A percentile compares a stretch with the other conserved stretches of the same genome.
phyloP scores from a whole-genome alignment of 2,329 filamentous ascomycete species.

The Diaporthe citri region DNA sequence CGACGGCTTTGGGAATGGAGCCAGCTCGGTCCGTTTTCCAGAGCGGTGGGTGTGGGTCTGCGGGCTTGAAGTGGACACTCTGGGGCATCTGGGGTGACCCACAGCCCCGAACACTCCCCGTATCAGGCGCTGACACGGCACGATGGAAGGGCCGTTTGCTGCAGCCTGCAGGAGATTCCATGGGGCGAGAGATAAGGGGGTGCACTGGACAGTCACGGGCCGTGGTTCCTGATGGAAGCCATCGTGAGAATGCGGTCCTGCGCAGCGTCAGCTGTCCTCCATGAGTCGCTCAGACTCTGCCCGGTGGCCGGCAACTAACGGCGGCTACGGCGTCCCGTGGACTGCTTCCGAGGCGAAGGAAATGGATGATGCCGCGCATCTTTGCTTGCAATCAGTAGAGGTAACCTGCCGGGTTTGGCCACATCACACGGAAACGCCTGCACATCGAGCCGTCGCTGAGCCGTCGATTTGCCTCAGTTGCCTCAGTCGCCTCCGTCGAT shows the following conservation, averaged over 20 bases:
- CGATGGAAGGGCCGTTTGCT: constrained; percentile 18
- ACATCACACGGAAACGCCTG: background rate
- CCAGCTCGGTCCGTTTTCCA: constrained; percentile 39
- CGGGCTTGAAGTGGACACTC: constrained; percentile 33
- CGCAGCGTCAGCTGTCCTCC: constrained; percentile 5
- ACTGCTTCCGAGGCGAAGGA: background rate
- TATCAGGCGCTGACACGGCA: constrained; percentile 37
- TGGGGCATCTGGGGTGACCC: constrained; percentile 34
- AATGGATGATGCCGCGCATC: background rate
- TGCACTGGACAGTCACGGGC: constrained; percentile 29
- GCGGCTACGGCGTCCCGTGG: background rate
- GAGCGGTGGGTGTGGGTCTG: constrained; percentile 37
- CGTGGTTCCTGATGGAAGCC: constrained; percentile 27
- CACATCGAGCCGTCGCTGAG: background rate
- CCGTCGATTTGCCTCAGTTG: background rate
- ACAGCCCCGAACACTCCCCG: constrained; percentile 34
- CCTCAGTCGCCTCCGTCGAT: background rate
- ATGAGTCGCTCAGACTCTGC: constrained; percentile 15
- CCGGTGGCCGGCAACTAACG: background rate
- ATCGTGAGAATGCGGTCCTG: constrained; percentile 3
- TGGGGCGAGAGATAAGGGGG: constrained; percentile 27
- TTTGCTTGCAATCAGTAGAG: background rate
- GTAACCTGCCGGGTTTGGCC: background rate
- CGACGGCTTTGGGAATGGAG: constrained; percentile 24
- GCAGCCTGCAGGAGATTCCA: constrained; percentile 35